Base-by-base conservation (phyloP, 2,329 filamentous ascomycete species). In the Beauveria varroae region DNA sequence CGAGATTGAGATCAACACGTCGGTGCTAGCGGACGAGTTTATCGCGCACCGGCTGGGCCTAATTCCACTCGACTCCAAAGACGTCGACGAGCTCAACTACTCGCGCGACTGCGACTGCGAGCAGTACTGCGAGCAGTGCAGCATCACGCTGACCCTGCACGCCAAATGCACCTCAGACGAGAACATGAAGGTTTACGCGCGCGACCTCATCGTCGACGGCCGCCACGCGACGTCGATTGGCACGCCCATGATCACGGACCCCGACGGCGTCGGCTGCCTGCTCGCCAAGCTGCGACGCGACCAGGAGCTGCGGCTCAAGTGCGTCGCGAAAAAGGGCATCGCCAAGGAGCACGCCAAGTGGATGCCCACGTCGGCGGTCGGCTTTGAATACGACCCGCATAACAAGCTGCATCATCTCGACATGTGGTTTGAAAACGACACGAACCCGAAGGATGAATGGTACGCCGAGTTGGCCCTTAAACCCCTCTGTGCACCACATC, bases 321-420 rank as follows among this genome's bases (percentile, higher is more conserved):
- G 93, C 72, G 89, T 97, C 66, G 95, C 93, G 56, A 97, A 96
- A 81, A 98, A 98, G 81, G 95, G 95, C 1, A 98, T 98, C 66
- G 93, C 93, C 43, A 99, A 99, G 80, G 95, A 99, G 74, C 95
- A 99, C 75, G 91, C 95, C 10, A 99, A 99, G 76, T 99, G 95
- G 95, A 90, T 91, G 69, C 93, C 95, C 2, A 93, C 90, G 41
- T 84, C 92, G 46, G 95, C 95, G 3, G 87, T 99, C 46, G 93
- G 91, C 26, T 99, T 99, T 72, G 95, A 99, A 75, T 99, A 99
- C 75, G 95, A 99, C 73, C 95, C 95, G 63, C 90, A 96, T 75
- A 99, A 99, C 78, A 97, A 96, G 77, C 79, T 99, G 66, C 85
- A 88, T 66, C 95, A 99, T 75, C 81, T 95, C 61, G 91, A 96